phyloP scores from a whole-genome alignment of 2,329 filamentous ascomycete genomes.

The Phaeosphaeriaceae sp. region DNA sequence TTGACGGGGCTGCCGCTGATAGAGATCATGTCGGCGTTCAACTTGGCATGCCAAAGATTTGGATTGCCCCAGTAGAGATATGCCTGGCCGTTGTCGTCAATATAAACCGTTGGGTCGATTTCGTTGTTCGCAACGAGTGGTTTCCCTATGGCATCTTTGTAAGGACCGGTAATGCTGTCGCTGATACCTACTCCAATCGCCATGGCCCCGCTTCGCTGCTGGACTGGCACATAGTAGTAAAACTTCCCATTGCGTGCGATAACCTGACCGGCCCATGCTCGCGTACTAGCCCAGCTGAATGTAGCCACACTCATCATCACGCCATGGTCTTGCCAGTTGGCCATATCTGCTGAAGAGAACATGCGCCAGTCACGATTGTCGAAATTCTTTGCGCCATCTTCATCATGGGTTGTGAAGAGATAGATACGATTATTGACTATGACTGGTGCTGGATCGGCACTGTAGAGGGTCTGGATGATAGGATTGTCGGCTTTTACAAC shows the following conservation, averaged over 20 bases:
- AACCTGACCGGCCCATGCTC: constrained; percentile 24
- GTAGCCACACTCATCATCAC: constrained; percentile 14
- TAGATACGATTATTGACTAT: constrained; percentile 21
- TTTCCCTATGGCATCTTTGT: constrained; percentile 19
- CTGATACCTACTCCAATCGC: constrained; percentile 19
- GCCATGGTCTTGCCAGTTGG: constrained; percentile 25
- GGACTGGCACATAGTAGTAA: constrained; percentile 24
- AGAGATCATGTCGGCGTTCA: constrained; percentile 23
- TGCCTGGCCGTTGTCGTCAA: constrained; percentile 23
- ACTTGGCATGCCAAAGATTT: constrained; percentile 17
- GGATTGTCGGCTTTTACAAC: constrained; percentile 20
- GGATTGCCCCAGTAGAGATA: constrained; percentile 27
- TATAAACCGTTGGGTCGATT: constrained; percentile 24
- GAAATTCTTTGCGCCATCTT: constrained; percentile 20
- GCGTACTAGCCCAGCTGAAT: constrained; percentile 18
- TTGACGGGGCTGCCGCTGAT: constrained; percentile 13
- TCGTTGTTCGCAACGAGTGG: constrained; percentile 21
- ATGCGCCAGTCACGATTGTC: constrained; percentile 22
- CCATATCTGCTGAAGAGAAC: constrained; percentile 21
- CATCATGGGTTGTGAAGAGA: constrained; percentile 22
- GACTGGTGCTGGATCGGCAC: constrained; percentile 19
- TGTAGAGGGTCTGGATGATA: constrained; percentile 21
- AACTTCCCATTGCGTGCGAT: constrained; percentile 22
- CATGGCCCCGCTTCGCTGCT: constrained; percentile 14
- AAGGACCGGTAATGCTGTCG: constrained; percentile 20